These are phyloP conservation scores for Cyclostephanos invisitatus DNA, from an alignment of 108 stramenopile species.

Conservation along the genomic window DNA sequence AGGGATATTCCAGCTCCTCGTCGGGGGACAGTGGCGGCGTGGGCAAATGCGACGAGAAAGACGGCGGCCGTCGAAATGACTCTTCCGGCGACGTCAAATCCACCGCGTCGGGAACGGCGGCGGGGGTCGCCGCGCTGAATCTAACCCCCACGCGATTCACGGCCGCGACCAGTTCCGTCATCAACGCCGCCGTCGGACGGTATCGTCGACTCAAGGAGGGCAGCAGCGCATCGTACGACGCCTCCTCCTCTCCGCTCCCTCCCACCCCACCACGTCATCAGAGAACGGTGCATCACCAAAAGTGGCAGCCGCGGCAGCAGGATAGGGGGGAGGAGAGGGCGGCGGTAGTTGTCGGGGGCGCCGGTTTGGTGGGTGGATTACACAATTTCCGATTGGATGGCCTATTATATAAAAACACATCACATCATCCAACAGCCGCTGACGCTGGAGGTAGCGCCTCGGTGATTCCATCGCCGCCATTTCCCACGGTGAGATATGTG, in stretches of 20 bases:
- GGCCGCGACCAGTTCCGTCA: slow-evolving; percentile 18
- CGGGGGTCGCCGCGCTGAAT: background rate
- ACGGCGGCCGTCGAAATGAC: background rate
- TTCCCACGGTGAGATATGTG: background rate
- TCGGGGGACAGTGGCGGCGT: background rate
- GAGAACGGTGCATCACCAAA: background rate
- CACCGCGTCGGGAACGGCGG: background rate
- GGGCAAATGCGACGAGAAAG: background rate
- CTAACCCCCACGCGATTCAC: slow-evolving; percentile 11
- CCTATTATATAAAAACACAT: background rate
- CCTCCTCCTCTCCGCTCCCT: slow-evolving; percentile 17
- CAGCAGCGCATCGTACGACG: slow-evolving; percentile 1
- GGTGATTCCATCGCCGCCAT: background rate
- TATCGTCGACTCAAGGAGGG: slow-evolving; percentile 35
- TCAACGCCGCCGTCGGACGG: slow-evolving; percentile 37
- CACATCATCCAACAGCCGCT: background rate
- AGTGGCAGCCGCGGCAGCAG: background rate
- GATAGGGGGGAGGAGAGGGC: background rate
- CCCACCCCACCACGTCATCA: slow-evolving; percentile 13
- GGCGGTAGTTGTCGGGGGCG: slow-evolving; percentile 29
- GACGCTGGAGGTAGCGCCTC: background rate
- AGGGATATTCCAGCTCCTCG: background rate
- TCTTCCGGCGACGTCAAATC: background rate
- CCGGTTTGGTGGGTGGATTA: slow-evolving; percentile 33
- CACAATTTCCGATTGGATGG: slow-evolving; percentile 22